Conservation (phyloP, 140 eudicot species). For the Cichorium intybus region DNA sequence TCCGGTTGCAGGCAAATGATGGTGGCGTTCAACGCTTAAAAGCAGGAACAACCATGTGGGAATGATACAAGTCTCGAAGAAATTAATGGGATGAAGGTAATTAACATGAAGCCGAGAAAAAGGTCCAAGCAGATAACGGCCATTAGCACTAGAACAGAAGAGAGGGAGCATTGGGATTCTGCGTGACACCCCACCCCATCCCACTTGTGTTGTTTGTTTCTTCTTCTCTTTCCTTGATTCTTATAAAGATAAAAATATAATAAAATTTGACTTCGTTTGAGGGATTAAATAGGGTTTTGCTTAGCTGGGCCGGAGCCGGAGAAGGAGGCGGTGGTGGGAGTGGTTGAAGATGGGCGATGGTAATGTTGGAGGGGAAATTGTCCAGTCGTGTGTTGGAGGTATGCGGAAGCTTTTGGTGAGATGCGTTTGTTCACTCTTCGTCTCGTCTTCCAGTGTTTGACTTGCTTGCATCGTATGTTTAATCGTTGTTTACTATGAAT, state of each 20-base stretch:
- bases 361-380: not conserved
- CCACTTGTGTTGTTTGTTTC: constrained; percentile 26
- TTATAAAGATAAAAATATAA: not conserved
- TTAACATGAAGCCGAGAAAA: constrained; percentile 14
- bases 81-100: not conserved
- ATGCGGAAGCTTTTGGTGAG: constrained; percentile 20
- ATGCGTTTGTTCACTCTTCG: constrained; percentile 21
- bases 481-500: constrained; percentile 25
- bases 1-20: not conserved
- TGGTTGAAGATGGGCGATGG: constrained; percentile 18
- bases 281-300: not conserved
- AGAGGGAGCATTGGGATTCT: constrained; percentile 28
- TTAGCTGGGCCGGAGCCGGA: not conserved
- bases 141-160: constrained; percentile 15
- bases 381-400: not conserved
- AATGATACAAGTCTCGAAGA: not conserved
- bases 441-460: constrained; percentile 36
- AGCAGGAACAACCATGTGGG: not conserved
- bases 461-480: constrained; percentile 24
- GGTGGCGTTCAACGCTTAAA: not conserved
- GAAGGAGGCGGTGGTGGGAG: constrained; percentile 26
- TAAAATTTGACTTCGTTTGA: not conserved
- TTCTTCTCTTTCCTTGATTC: not conserved
- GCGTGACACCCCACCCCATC: constrained; percentile 16
- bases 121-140: constrained; percentile 19